Evolutionary conservation across 2,329 filamentous ascomycete species (phyloP).

Genomic region (Cadophora gregata): DNA sequence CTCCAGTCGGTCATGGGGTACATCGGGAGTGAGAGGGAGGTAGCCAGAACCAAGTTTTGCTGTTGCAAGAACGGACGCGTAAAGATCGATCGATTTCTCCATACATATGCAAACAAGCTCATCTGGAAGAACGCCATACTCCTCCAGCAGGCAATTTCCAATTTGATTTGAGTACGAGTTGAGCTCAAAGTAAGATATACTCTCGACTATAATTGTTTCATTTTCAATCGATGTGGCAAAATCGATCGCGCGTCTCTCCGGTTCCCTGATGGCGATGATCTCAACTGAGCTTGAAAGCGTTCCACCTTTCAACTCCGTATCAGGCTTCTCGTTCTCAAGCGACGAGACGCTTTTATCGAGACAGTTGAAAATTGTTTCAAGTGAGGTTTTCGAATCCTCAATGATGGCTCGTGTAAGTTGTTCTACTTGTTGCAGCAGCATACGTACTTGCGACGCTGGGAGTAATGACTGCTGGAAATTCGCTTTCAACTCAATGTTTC

Average conservation of each 20-base stretch:
- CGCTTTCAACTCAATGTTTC: constrained; percentile 55
- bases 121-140: constrained; percentile 53
- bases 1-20: constrained; percentile 64
- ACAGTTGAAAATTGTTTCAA: constrained; percentile 26
- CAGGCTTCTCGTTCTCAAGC: constrained; percentile 38
- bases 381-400: constrained; percentile 14
- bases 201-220: constrained; percentile 46
- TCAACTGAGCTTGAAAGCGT: constrained; percentile 42
- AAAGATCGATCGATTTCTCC: constrained; percentile 77
- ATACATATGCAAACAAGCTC: constrained; percentile 75
- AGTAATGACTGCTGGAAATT: constrained; percentile 62
- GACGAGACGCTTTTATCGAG: constrained; percentile 36
- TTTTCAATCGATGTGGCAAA: constrained; percentile 61
- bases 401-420: constrained; percentile 53
- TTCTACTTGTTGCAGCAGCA: constrained; percentile 68
- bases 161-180: constrained; percentile 69
- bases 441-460: constrained; percentile 57
- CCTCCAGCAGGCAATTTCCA: constrained; percentile 59
- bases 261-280: constrained; percentile 45
- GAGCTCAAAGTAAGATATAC: constrained; percentile 68
- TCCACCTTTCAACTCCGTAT: constrained; percentile 22
- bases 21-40: constrained; percentile 78
- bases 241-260: constrained; percentile 65
- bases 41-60: constrained; percentile 80
- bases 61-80: constrained; percentile 75